Evolutionary conservation across 441 rosid genomes (phyloP).

Genomic region (Lepidium campestre): DNA sequence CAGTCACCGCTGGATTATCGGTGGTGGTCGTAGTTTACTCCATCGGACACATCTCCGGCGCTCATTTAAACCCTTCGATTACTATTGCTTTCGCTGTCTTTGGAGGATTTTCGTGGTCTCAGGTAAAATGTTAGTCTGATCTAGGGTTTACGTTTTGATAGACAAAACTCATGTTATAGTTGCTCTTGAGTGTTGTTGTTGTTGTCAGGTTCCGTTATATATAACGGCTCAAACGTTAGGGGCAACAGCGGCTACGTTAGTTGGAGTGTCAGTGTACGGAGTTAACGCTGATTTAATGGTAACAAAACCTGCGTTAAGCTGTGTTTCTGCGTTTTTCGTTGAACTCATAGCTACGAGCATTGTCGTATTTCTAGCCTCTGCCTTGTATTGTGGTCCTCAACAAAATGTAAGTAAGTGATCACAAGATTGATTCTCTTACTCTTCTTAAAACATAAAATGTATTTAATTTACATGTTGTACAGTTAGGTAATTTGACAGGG

Average conservation of each 20-base stretch:
- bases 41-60: constrained; percentile 76
- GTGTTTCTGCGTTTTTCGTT: constrained; percentile 61
- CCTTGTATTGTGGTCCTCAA: constrained; percentile 43
- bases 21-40: constrained; percentile 54
- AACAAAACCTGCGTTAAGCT: constrained; percentile 49
- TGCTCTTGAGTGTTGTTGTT: neutral
- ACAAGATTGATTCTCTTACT: neutral
- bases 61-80: constrained; percentile 78
- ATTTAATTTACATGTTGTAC: too few relatives aligned
- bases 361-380: constrained; percentile 53
- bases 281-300: constrained; percentile 44
- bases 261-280: constrained; percentile 45
- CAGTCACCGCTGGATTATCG: constrained; percentile 61
- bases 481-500: constrained; percentile 60
- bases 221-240: constrained; percentile 59
- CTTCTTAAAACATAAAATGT: too few relatives aligned
- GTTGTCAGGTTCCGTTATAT: constrained; percentile 64
- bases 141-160: neutral
- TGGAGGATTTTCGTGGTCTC: constrained; percentile 67
- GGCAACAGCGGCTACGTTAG: constrained; percentile 49
- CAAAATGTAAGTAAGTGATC: constrained; percentile 42
- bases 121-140: constrained; percentile 26
- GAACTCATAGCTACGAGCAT: constrained; percentile 68
- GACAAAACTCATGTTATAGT: neutral
- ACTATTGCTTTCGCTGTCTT: constrained; percentile 68